phyloP scores from a whole-genome alignment of 768 basidiomycete genomes.

The Phlebiopsis flavidoalba region DNA sequence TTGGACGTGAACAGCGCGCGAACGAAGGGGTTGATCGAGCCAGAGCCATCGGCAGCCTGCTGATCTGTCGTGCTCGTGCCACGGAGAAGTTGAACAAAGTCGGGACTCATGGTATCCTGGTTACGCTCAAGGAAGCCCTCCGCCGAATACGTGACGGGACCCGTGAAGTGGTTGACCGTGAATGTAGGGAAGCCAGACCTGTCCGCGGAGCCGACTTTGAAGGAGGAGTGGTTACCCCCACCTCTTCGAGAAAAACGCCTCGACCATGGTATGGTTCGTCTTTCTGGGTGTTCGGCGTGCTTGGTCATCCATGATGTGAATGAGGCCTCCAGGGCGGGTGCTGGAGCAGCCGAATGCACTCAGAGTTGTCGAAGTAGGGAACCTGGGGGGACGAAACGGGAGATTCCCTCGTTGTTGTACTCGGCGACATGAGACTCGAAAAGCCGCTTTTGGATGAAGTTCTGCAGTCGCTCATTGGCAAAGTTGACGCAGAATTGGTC shows the following conservation, averaged over 20 bases:
- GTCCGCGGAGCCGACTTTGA: conserved; percentile 76
- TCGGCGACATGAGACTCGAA: conserved; percentile 82
- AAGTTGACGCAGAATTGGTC: conserved; percentile 98
- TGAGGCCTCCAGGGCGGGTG: conserved; percentile 84
- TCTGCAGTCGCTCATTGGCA: conserved; percentile 87
- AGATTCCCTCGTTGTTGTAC: conserved; percentile 78
- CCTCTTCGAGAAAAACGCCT: conserved; percentile 85
- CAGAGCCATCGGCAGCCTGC: conserved; percentile 59
- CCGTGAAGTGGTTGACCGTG: conserved; percentile 88
- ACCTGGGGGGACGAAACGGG: conserved; percentile 59
- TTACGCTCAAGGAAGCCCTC: conserved; percentile 89
- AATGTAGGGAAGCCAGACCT: conserved; percentile 81
- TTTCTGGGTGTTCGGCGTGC: conserved; percentile 82
- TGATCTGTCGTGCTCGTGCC: conserved; percentile 39
- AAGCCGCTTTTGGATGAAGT: conserved; percentile 72
- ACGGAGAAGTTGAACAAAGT: conserved; percentile 86
- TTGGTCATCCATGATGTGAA: conserved; percentile 98
- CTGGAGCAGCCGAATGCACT: conserved; percentile 83
- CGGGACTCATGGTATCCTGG: conserved; percentile 84
- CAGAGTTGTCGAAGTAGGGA: conserved; percentile 86
- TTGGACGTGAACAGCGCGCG: conserved; percentile 85
- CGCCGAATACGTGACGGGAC: conserved; percentile 86
- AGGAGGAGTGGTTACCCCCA: conserved; percentile 92
- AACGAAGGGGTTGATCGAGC: conserved; percentile 88
- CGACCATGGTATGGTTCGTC: conserved; percentile 91